phyloP scores from a whole-genome alignment of 2,329 filamentous ascomycete species.

The Beauveria australis region DNA sequence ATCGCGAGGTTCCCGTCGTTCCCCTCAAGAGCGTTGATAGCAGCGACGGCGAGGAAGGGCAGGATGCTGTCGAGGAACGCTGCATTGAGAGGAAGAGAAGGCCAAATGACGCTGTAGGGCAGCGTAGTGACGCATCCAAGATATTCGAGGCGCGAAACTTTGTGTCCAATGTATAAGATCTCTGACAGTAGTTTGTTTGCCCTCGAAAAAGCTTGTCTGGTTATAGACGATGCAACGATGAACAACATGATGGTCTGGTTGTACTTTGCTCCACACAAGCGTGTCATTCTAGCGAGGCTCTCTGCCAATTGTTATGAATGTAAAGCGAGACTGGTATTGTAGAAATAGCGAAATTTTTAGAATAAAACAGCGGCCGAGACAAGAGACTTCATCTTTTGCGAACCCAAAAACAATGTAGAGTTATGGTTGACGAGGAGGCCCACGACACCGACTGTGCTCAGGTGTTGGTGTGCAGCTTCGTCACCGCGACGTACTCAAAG shows the following conservation, averaged over 20 bases:
- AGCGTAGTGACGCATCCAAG: neutral
- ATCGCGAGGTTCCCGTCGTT: slow-evolving; percentile 6
- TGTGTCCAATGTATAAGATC: neutral
- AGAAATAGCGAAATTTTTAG: no score
- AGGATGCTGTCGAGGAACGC: neutral
- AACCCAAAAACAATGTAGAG: neutral
- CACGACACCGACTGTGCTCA: neutral
- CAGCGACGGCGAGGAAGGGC: neutral
- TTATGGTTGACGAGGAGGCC: neutral
- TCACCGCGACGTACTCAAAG: neutral
- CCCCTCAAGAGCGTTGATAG: neutral
- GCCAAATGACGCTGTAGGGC: neutral
- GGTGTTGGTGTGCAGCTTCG: neutral
- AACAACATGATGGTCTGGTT: no score
- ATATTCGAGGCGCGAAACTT: neutral
- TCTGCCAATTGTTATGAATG: neutral
- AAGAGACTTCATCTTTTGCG: neutral
- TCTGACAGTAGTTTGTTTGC: neutral
- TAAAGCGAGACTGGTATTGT: neutral
- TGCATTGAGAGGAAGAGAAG: slow-evolving; percentile 3
- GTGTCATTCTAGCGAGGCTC: neutral
- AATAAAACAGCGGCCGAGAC: neutral
- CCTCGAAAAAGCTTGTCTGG: neutral
- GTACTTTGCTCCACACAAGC: neutral
- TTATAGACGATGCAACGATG: neutral